phyloP scores from a whole-genome alignment of 768 basidiomycete genomes.

The Termitomyces sp. region DNA sequence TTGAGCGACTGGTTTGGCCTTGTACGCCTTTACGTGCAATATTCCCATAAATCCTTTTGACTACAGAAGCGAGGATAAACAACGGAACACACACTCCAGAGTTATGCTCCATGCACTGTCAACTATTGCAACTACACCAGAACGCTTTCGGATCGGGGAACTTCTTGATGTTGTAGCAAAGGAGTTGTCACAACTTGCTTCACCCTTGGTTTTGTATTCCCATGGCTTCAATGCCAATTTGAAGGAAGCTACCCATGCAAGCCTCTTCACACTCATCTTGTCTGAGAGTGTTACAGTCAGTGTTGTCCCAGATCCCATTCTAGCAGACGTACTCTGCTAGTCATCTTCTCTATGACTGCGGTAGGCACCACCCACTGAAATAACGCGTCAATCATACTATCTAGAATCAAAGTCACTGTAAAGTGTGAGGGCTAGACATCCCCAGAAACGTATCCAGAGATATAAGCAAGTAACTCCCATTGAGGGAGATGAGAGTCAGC shows the following conservation, averaged over 20 bases:
- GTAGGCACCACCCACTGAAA: conserved; percentile 34
- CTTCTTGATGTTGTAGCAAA: conserved; percentile 28
- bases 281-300: conserved; percentile 29
- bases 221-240: conserved; percentile 25
- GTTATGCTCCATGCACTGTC: conserved; percentile 31
- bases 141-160: conserved; percentile 27
- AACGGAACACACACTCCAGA: conserved; percentile 26
- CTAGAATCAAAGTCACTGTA: conserved; percentile 34
- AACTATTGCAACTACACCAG: conserved; percentile 26
- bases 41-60: conserved; percentile 21
- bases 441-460: conserved; percentile 27
- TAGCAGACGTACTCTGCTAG: conserved; percentile 30
- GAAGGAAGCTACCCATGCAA: conserved; percentile 23
- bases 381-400: conserved; percentile 35
- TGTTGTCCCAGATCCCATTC: conserved; percentile 24
- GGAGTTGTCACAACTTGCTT: conserved; percentile 31
- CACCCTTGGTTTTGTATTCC: conserved; percentile 25
- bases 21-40: conserved; percentile 28
- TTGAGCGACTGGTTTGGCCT: conserved; percentile 27
- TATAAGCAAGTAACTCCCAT: conserved; percentile 30
- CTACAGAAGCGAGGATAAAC: conserved; percentile 25
- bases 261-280: conserved; percentile 34
- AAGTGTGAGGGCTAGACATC: conserved; percentile 26
- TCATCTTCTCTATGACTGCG: conserved; percentile 31
- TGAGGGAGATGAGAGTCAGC: conserved; percentile 31